A percentile compares a stretch with the other conserved stretches of the same genome.
phyloP scores from a whole-genome alignment of 2,329 filamentous ascomycete genomes.

The Thelonectria olida region DNA sequence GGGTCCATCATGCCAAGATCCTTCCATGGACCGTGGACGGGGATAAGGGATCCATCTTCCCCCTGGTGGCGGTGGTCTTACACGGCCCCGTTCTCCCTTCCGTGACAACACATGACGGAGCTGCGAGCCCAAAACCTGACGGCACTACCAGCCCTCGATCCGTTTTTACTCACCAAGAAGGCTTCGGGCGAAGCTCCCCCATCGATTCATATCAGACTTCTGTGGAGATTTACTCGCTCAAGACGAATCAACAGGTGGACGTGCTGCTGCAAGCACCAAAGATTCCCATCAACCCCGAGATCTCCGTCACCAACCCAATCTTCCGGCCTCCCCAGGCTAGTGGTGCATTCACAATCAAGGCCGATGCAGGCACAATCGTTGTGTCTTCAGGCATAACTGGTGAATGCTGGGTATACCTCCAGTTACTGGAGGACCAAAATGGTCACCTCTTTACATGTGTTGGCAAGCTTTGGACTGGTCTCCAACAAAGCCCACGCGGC shows the following conservation, averaged over 20 bases:
- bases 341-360: slow-evolving; percentile 78
- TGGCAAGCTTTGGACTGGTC: slow-evolving; percentile 90
- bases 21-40: slow-evolving; percentile 71
- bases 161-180: slow-evolving; percentile 50
- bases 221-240: slow-evolving; percentile 88
- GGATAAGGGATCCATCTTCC: slow-evolving; percentile 67
- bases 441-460: slow-evolving; percentile 69
- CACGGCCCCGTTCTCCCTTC: slow-evolving; percentile 76
- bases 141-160: slow-evolving; percentile 53
- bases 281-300: slow-evolving; percentile 62
- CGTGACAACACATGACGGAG: slow-evolving; percentile 50
- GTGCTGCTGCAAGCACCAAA: slow-evolving; percentile 78
- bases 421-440: slow-evolving; percentile 55
- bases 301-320: slow-evolving; percentile 67
- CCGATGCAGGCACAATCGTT: slow-evolving; percentile 75
- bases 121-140: slow-evolving; percentile 52
- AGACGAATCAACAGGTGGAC: slow-evolving; percentile 74
- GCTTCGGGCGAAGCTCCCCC: slow-evolving; percentile 45
- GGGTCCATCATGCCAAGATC: slow-evolving; percentile 84
- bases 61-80: slow-evolving; percentile 80
- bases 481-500: slow-evolving; percentile 69
- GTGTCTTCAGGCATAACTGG: slow-evolving; percentile 85
- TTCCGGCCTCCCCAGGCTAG: slow-evolving; percentile 75
- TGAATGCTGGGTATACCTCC: slow-evolving; percentile 82
- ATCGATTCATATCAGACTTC: slow-evolving; percentile 82